phyloP scores from a whole-genome alignment of 345 rosid genomes.

The Eutrema heterophyllum region DNA sequence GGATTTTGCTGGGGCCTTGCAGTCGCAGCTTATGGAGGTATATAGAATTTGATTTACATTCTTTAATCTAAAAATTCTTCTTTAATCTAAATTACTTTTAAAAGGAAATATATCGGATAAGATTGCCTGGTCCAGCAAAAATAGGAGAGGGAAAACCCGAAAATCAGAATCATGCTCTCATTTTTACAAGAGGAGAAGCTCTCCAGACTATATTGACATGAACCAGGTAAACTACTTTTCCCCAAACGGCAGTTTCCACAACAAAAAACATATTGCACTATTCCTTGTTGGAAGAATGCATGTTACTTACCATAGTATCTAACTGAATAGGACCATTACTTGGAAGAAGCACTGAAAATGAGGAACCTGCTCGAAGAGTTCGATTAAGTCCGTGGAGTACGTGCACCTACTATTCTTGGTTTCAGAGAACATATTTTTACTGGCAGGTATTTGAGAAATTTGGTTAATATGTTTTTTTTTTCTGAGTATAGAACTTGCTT shows the following conservation, averaged over 20 bases:
- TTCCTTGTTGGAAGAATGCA: conserved; percentile 2
- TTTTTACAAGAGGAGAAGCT: no score
- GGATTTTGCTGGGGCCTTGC: no score
- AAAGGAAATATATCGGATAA: no score
- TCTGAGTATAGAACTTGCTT: background rate
- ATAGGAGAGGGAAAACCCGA: no score
- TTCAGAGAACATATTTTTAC: conserved; percentile 97
- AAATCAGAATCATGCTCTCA: no score
- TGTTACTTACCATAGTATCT: conserved; percentile 13
- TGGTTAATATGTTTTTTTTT: background rate
- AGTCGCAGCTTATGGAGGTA: no score
- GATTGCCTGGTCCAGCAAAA: no score
- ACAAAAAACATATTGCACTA: background rate
- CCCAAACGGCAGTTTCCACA: background rate
- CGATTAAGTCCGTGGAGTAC: conserved; percentile 88
- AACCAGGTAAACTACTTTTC: no score
- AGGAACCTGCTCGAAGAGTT: conserved; percentile 95
- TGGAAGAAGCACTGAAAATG: conserved; percentile 98
- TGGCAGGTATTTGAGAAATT: conserved; percentile 58
- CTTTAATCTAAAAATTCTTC: no score
- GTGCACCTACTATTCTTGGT: conserved; percentile 88
- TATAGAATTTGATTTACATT: no score
- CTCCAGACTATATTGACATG: no score
- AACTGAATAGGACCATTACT: conserved; percentile 73
- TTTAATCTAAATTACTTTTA: no score